Evolutionary conservation across 2,329 filamentous ascomycete genomes (phyloP), one percentile per base, ranked within the genome.

Genomic region (Exophiala phaeomuriformis): DNA sequence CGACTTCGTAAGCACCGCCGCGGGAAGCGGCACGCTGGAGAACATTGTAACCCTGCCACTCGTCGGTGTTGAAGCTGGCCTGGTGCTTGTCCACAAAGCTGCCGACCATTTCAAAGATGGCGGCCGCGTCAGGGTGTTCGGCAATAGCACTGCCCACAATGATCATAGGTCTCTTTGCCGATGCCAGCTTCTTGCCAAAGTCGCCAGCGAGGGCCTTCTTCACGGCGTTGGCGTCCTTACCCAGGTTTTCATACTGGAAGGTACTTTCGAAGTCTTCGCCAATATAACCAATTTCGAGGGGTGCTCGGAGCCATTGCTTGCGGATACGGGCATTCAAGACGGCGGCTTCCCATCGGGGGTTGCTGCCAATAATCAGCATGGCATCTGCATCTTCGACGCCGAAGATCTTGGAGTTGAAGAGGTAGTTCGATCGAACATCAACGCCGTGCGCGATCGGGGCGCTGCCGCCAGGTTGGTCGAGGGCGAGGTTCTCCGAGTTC

Each of bases 31-130:
- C 86, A 61, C 91, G 84, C 74, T 98, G 93, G 49, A 98, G 84
- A 57, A 98, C 84, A 70, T 96, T 98, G 80, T 91, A 98, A 56
- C 91, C 93, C 70, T 95, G 93, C 90, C 94, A 97, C 71, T 95
- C 90, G 12, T 83, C 76, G 4, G 88, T 95, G 66, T 81, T 76
- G 78, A 98, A 96, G 76, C 85, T 95, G 64, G 81, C 77, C 60
- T 89, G 84, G 72, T 96, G 85, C 82, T 95, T 96, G 67, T 96
- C 90, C 37, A 95, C 86, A 67, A 97, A 98, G 58, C 79, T 71
- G 63, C 91, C 91, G 53, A 98, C 82, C 41, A 85, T 84, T 78
- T 97, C 91, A 69, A 91, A 97, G 69, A 94, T 90, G 53, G 88
- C 85, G 76, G 94, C 95, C 52, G 90, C 86, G 67, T 97, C 93